Evolutionary conservation across 495 filamentous ascomycete genomes (phyloP).

Genomic region (Talaromyces wortmannii): DNA sequence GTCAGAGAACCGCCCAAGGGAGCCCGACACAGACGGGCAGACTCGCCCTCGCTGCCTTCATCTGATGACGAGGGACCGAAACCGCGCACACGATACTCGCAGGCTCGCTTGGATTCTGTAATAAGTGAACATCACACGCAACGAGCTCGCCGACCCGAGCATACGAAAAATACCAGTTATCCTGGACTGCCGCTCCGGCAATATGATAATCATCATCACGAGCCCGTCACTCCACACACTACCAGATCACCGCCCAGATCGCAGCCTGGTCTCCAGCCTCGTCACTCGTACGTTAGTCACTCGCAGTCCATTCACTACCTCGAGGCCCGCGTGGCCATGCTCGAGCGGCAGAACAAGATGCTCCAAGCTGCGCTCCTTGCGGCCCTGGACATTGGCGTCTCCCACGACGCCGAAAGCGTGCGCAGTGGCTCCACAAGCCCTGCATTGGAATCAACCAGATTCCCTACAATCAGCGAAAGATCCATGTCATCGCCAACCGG

Average conservation of each 20-base stretch:
- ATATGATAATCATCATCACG: neutral
- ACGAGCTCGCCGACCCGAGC: neutral
- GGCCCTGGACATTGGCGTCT: slow-evolving; percentile 19
- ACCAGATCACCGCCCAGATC: neutral
- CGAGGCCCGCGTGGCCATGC: slow-evolving; percentile 31
- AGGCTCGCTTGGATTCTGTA: neutral
- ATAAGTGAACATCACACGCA: neutral
- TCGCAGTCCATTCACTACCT: slow-evolving; percentile 9
- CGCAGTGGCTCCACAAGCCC: slow-evolving; percentile 1
- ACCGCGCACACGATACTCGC: neutral
- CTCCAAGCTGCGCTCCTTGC: slow-evolving; percentile 38
- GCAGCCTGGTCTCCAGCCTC: neutral
- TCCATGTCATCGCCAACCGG: neutral
- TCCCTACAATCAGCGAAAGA: slow-evolving; percentile 3
- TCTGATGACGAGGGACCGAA: slow-evolving; percentile 29
- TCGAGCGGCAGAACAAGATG: slow-evolving; percentile 39
- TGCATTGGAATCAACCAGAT: neutral
- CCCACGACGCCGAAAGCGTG: slow-evolving; percentile 1
- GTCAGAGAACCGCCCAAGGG: neutral
- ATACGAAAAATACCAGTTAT: neutral
- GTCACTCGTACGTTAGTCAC: neutral
- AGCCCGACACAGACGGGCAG: slow-evolving; percentile 4
- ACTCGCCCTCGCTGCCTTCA: slow-evolving; percentile 29
- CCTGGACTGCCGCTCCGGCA: neutral
- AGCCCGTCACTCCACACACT: neutral